Evolutionary conservation across 139 green algal genomes (phyloP).

Genomic region (Chlamydomonas applanata): DNA sequence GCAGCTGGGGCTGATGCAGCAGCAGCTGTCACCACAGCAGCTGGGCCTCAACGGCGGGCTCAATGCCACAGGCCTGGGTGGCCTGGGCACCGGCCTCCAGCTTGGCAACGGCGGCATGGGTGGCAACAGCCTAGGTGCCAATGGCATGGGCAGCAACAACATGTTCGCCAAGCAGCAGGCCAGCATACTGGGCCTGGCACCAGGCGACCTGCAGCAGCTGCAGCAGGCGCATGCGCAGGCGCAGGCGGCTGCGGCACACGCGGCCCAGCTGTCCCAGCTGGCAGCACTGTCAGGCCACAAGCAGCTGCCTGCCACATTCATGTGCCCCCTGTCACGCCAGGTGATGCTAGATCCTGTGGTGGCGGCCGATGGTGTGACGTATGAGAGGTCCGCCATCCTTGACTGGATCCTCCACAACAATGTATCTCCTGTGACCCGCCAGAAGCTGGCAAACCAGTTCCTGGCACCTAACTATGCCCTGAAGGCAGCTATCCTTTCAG

Average conservation of each 20-base stretch:
- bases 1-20: too few species aligned
- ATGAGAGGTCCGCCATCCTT: slow-evolving; percentile 39
- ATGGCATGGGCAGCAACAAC: too few species aligned
- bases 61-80: too few species aligned
- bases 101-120: too few species aligned
- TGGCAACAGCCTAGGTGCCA: too few species aligned
- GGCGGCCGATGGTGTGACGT: slow-evolving; percentile 52
- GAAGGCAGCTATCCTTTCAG: too few species aligned
- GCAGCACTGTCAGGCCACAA: slow-evolving; percentile 1
- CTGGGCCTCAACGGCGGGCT: too few species aligned
- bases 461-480: slow-evolving; percentile 31
- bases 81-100: too few species aligned
- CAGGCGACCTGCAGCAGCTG: not conserved
- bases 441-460: slow-evolving; percentile 30
- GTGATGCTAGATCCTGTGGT: slow-evolving; percentile 54
- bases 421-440: slow-evolving; percentile 22
- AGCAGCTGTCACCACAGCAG: too few species aligned
- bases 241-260: not conserved
- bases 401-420: slow-evolving; percentile 15
- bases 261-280: not conserved
- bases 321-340: slow-evolving; percentile 36
- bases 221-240: slow-evolving; percentile 1
- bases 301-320: slow-evolving; percentile 30
- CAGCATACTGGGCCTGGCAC: too few species aligned
- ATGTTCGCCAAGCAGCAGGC: not conserved